Evolutionary conservation across 352 stramenopile genomes (phyloP).

Genomic region (Globisporangium echinulatum): DNA sequence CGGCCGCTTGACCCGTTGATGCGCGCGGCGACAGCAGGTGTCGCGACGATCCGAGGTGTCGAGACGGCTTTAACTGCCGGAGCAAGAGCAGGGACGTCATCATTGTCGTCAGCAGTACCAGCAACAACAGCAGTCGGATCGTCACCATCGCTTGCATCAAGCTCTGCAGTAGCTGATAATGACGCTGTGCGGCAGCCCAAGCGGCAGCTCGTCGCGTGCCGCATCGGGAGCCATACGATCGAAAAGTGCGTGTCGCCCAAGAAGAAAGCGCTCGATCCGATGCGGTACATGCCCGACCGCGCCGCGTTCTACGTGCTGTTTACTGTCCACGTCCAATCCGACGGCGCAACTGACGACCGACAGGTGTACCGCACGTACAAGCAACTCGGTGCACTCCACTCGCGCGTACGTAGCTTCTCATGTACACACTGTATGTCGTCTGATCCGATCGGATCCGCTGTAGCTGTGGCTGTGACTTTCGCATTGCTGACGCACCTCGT

Average conservation of each 20-base stretch:
- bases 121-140: neutral
- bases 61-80: neutral
- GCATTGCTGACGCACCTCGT: too few relatives aligned
- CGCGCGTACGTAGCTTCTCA: conserved; percentile 19
- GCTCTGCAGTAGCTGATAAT: neutral
- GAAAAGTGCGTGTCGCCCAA: conserved; percentile 52
- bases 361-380: conserved; percentile 61
- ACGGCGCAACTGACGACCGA: conserved; percentile 28
- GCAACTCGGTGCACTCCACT: conserved; percentile 53
- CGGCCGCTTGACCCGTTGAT: neutral
- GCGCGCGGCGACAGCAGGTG: neutral
- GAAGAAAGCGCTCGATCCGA: conserved; percentile 66
- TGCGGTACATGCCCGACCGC: conserved; percentile 59
- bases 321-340: conserved; percentile 44
- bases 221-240: conserved; percentile 59
- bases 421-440: neutral
- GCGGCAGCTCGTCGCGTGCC: conserved; percentile 19
- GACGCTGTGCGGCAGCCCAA: neutral
- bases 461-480: too few relatives aligned
- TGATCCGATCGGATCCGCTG: neutral
- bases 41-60: neutral
- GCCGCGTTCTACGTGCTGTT: conserved; percentile 52
- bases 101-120: too few relatives aligned
- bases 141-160: neutral
- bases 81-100: neutral